These are phyloP conservation scores for Entomortierella parvispora DNA, from an alignment of 192 early-diverging fungal genomes.

Conservation along the genomic window DNA sequence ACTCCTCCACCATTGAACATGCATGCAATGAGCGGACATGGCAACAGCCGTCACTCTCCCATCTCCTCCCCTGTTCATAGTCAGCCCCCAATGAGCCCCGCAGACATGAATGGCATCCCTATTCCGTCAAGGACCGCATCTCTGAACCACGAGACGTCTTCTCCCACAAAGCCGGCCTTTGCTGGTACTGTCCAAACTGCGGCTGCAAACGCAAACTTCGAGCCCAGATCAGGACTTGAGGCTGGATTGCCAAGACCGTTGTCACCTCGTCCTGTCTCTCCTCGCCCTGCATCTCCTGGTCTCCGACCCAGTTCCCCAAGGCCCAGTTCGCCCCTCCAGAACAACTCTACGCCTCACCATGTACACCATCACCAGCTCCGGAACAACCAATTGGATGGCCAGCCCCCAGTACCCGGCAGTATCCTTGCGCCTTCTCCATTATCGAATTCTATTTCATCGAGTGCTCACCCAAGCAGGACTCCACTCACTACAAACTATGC, in stretches of 20 bases:
- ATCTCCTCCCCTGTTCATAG: not conserved
- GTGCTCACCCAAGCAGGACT: no score
- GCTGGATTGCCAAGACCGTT: conserved; percentile 29
- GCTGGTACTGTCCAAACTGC: no score
- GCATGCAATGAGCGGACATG: no score
- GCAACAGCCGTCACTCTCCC: not conserved
- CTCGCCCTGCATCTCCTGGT: conserved; percentile 21
- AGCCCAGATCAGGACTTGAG: conserved; percentile 25
- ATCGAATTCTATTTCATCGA: conserved; percentile 25
- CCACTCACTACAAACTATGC: not conserved
- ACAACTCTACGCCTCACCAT: conserved; percentile 16
- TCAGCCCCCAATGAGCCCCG: conserved; percentile 21
- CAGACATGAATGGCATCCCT: conserved; percentile 4
- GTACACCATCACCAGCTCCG: conserved; percentile 8
- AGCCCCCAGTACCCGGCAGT: conserved; percentile 2
- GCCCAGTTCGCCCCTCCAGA: conserved; percentile 27
- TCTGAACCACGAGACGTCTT: conserved; percentile 30
- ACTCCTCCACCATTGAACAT: conserved; percentile 14
- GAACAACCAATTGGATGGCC: conserved; percentile 19
- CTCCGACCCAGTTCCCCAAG: conserved; percentile 28
- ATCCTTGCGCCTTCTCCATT: conserved; percentile 33
- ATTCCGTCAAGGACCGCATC: conserved; percentile 42
- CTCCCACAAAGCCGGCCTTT: conserved; percentile 15
- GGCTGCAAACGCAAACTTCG: conserved; percentile 4
- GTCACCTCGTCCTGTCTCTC: conserved; percentile 3